phyloP scores from a whole-genome alignment of 805 yeast genomes.

The Starmerella asiatica region DNA sequence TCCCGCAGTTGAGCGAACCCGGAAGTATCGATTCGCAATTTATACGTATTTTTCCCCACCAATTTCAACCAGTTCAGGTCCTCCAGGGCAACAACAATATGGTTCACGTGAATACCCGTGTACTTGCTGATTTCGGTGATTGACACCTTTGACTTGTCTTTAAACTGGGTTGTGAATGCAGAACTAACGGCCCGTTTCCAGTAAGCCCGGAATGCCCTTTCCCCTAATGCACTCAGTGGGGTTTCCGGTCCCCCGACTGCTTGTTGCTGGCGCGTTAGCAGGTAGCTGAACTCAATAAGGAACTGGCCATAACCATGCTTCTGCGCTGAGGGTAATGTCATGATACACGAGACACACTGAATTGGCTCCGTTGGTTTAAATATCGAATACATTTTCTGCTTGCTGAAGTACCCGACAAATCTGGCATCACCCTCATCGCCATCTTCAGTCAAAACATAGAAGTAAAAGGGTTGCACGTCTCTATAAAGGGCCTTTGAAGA shows the following conservation, averaged over 20 bases:
- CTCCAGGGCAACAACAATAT: slow-evolving; percentile 77
- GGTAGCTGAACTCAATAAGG: slow-evolving; percentile 77
- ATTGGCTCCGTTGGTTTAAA: slow-evolving; percentile 24
- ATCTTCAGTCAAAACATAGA: slow-evolving; percentile 67
- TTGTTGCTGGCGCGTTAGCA: slow-evolving; percentile 59
- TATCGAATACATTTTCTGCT: slow-evolving; percentile 40
- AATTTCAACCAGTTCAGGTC: slow-evolving; percentile 46
- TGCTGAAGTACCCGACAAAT: slow-evolving; percentile 89
- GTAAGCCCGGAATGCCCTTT: slow-evolving; percentile 70
- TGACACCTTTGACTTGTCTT: slow-evolving; percentile 22
- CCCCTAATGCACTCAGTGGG: slow-evolving; percentile 77
- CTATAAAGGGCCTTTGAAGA: slow-evolving; percentile 85
- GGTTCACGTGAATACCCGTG: slow-evolving; percentile 80
- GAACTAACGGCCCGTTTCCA: slow-evolving; percentile 63
- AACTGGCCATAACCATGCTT: slow-evolving; percentile 80
- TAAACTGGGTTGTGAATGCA: slow-evolving; percentile 26
- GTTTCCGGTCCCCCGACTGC: slow-evolving; percentile 89
- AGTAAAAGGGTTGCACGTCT: slow-evolving; percentile 90
- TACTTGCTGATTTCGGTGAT: slow-evolving; percentile 48
- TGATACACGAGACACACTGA: slow-evolving; percentile 79
- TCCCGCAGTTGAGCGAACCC: no score
- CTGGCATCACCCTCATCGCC: slow-evolving; percentile 35
- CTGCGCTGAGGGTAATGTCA: slow-evolving; percentile 79
- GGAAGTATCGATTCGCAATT: no score
- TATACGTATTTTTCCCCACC: no score